Percentiles rank a stretch among this genome's conserved stretches.
Evolutionary conservation across 1,139 yeast genomes (phyloP).

Genomic region (Kurtzmaniella natalensis): DNA sequence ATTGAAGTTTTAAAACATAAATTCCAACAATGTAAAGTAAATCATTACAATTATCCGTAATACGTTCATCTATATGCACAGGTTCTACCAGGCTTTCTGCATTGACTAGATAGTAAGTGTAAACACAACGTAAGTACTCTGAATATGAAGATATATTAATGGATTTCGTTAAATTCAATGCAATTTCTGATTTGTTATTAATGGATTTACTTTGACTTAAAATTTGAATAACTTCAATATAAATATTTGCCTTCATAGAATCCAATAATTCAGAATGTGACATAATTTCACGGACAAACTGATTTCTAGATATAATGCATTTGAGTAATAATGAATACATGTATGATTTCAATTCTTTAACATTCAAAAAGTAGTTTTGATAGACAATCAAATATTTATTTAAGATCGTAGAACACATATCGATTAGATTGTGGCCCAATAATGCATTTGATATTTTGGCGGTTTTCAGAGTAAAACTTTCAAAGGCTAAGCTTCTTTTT

Average conservation of each 20-base stretch:
- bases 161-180: neutral
- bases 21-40: neutral
- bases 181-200: neutral
- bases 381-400: conserved; percentile 4
- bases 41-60: neutral
- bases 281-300: conserved; percentile 1
- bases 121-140: conserved; percentile 1
- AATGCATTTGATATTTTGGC: conserved; percentile 16
- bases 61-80: neutral
- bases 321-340: conserved; percentile 13
- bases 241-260: conserved; percentile 6
- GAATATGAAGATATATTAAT: neutral
- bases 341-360: conserved; percentile 6
- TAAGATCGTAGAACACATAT: conserved; percentile 5
- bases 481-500: conserved; percentile 1
- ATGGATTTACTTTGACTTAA: neutral
- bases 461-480: conserved; percentile 12
- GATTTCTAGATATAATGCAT: conserved; percentile 6
- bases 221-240: conserved; percentile 1
- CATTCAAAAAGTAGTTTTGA: neutral
- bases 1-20: neutral
- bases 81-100: neutral
- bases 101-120: neutral
- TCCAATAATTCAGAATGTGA: conserved; percentile 6
- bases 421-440: conserved; percentile 4